Conservation (phyloP, 2,329 filamentous ascomycete genomes). For the Myriosclerotinia duriaeana region DNA sequence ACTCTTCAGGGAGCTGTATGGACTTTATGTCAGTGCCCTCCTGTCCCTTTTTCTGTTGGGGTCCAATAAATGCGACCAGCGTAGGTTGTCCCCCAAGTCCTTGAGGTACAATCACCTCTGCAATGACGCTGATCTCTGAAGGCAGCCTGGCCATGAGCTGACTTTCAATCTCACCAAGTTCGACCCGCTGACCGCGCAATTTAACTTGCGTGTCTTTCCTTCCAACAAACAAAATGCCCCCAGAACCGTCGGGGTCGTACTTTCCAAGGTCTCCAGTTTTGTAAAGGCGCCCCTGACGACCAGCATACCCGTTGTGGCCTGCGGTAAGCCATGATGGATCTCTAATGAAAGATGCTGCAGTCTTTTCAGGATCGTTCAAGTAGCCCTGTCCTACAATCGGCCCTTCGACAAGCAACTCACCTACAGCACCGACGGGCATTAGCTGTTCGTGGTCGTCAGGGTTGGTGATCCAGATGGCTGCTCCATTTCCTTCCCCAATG, state of each 20-base stretch:
- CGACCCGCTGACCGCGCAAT: constrained; percentile 63
- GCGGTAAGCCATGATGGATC: constrained; percentile 50
- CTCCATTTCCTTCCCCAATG: constrained; percentile 31
- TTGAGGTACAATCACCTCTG: constrained; percentile 40
- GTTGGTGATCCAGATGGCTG: constrained; percentile 43
- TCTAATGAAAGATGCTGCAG: constrained; percentile 56
- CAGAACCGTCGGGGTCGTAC: constrained; percentile 52
- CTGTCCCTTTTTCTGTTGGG: constrained; percentile 1
- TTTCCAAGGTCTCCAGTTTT: constrained; percentile 60
- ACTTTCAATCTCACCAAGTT: constrained; percentile 54
- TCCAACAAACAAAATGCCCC: constrained; percentile 53
- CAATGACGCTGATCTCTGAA: constrained; percentile 37
- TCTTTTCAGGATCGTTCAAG: constrained; percentile 57
- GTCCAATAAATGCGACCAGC: constrained; percentile 26
- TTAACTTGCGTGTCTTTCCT: constrained; percentile 70
- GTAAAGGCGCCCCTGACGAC: constrained; percentile 51
- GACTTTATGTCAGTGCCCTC: constrained; percentile 13
- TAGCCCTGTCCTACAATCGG: constrained; percentile 64
- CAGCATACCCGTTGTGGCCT: constrained; percentile 28
- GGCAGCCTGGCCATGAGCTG: constrained; percentile 44
- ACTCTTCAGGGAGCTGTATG: constrained; percentile 11
- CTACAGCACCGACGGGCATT: constrained; percentile 35
- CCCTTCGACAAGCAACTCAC: constrained; percentile 43
- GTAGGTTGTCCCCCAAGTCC: constrained; percentile 37
- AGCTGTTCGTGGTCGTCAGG: constrained; percentile 29